phyloP scores from a whole-genome alignment of 345 rosid genomes.

The Cardamine chenopodiifolia region DNA sequence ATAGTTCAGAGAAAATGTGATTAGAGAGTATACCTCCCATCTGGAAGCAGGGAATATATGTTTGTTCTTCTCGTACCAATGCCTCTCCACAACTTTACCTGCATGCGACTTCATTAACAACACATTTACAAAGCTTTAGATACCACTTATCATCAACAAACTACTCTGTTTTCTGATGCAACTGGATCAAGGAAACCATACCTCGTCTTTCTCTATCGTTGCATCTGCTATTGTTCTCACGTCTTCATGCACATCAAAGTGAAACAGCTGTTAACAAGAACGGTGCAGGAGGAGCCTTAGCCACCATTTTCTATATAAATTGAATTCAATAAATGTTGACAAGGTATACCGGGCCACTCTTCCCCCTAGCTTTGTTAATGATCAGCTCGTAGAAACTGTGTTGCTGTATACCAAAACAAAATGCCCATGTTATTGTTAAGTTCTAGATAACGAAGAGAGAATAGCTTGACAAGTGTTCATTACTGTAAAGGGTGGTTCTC shows the following conservation, averaged over 20 bases:
- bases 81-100: conserved; percentile 99
- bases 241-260: conserved; percentile 98
- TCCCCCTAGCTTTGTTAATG: conserved; percentile 95
- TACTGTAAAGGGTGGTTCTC: conserved; percentile 41
- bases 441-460: background rate
- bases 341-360: conserved; percentile 94
- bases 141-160: background rate
- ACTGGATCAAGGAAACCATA: conserved; percentile 22
- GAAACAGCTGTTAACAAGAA: conserved; percentile 71
- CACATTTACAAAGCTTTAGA: conserved; percentile 4
- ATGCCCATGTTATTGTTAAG: background rate
- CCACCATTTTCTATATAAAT: background rate
- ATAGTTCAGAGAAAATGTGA: background rate
- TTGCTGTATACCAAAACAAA: conserved; percentile 60
- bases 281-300: background rate
- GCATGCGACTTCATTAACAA: conserved; percentile 76
- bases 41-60: conserved; percentile 99
- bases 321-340: background rate
- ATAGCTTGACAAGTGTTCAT: conserved; percentile 7
- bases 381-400: conserved; percentile 98
- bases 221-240: conserved; percentile 96
- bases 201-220: conserved; percentile 98
- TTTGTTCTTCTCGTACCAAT: conserved; percentile 99
- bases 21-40: conserved; percentile 99
- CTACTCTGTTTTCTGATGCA: background rate